phyloP scores from a whole-genome alignment of 225 moss, liverwort and hornwort genomes.

The Ulota crispa region DNA sequence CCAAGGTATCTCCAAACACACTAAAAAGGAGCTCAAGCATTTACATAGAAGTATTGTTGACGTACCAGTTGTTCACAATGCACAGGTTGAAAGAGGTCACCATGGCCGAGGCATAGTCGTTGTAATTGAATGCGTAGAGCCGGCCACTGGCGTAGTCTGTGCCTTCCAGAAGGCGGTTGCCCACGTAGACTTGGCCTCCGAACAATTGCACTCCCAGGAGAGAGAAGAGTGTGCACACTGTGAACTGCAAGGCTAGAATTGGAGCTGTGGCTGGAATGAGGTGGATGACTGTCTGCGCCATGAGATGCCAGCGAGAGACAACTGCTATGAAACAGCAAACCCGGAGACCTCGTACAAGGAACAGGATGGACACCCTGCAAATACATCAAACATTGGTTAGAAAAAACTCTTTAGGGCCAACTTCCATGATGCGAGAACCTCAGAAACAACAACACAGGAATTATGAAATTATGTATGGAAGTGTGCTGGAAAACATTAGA shows the following conservation, averaged over 20 bases:
- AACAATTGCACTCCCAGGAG: slow-evolving; percentile 73
- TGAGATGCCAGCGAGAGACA: slow-evolving; percentile 66
- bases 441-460: too few species aligned
- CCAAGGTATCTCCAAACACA: too few species aligned
- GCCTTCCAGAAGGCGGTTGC: slow-evolving; percentile 54
- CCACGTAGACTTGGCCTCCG: slow-evolving; percentile 65
- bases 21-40: background rate
- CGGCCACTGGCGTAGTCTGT: slow-evolving; percentile 64
- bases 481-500: too few species aligned
- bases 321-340: slow-evolving; percentile 37
- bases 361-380: slow-evolving; percentile 63
- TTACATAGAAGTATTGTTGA: background rate
- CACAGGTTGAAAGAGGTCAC: slow-evolving; percentile 81
- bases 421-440: too few species aligned
- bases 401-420: background rate
- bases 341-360: slow-evolving; percentile 61
- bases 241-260: slow-evolving; percentile 66
- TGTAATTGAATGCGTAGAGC: slow-evolving; percentile 72
- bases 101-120: slow-evolving; percentile 79
- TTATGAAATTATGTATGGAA: too few species aligned
- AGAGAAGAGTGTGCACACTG: slow-evolving; percentile 71
- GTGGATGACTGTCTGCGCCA: slow-evolving; percentile 47
- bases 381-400: background rate
- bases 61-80: slow-evolving; percentile 90
- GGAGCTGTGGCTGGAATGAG: slow-evolving; percentile 71